Percentiles rank a stretch among this genome's conserved stretches.
Conservation (phyloP, 1,139 yeast species). For the Debaryomyces sp. region DNA sequence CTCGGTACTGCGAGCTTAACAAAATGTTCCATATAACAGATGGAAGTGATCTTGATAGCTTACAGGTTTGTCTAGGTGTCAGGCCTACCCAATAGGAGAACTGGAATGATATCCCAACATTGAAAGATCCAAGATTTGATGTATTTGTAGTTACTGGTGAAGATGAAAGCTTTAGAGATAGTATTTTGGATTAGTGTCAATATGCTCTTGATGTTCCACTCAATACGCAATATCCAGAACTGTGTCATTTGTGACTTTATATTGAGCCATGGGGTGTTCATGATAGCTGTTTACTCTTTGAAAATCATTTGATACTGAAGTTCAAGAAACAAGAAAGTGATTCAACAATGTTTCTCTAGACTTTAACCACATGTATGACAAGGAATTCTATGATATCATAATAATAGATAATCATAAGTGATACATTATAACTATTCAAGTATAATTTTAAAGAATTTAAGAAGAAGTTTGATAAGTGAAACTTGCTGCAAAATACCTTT, state of each 20-base stretch:
- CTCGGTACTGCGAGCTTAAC: conserved; percentile 8
- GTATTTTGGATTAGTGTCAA: conserved; percentile 38
- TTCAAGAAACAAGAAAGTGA: conserved; percentile 14
- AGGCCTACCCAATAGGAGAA: conserved; percentile 23
- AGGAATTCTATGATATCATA: conserved; percentile 30
- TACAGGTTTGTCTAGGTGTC: conserved; percentile 20
- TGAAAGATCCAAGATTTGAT: conserved; percentile 25
- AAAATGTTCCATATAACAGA: conserved; percentile 14
- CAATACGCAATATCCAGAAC: conserved; percentile 15
- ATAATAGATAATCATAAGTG: conserved; percentile 30
- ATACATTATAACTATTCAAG: conserved; percentile 15
- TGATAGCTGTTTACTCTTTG: conserved; percentile 40
- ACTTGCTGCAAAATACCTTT: too few species aligned
- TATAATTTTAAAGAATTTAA: too few species aligned
- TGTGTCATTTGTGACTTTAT: conserved; percentile 21
- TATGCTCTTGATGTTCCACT: conserved; percentile 35
- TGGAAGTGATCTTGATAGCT: conserved; percentile 8
- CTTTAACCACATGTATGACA: conserved; percentile 18
- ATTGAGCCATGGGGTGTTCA: conserved; percentile 52
- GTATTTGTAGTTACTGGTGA: conserved; percentile 43
- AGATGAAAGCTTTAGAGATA: conserved; percentile 49
- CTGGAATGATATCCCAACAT: conserved; percentile 41
- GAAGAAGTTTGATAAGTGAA: too few species aligned
- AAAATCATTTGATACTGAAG: conserved; percentile 20
- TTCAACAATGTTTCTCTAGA: conserved; percentile 9